Evolutionary conservation across 768 basidiomycete species (phyloP).

Genomic region (Lentinula aciculospora): DNA sequence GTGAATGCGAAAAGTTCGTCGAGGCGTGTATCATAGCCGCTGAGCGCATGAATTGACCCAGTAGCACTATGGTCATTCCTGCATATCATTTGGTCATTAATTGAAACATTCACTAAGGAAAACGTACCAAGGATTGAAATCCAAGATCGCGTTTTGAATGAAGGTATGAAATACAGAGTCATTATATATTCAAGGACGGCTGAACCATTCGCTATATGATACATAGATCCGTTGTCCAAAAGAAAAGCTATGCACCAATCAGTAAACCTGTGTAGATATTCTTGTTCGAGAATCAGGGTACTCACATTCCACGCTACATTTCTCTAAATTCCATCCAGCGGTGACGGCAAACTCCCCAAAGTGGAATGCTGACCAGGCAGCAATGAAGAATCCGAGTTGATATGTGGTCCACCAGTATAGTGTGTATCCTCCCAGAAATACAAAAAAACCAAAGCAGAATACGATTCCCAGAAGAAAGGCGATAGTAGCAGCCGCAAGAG

Average conservation of each 20-base stretch:
- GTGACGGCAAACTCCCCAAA: slow-evolving; percentile 94
- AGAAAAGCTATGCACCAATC: slow-evolving; percentile 67
- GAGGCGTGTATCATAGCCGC: slow-evolving; percentile 96
- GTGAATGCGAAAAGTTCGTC: slow-evolving; percentile 87
- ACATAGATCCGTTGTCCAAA: slow-evolving; percentile 81
- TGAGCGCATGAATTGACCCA: slow-evolving; percentile 79
- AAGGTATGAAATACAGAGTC: slow-evolving; percentile 61
- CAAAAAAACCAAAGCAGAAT: slow-evolving; percentile 53
- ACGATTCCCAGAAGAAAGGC: slow-evolving; percentile 80
- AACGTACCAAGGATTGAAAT: slow-evolving; percentile 53
- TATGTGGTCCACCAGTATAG: slow-evolving; percentile 60
- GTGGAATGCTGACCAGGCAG: slow-evolving; percentile 85
- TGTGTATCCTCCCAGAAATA: slow-evolving; percentile 42
- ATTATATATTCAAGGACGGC: slow-evolving; percentile 81
- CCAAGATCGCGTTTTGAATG: slow-evolving; percentile 53
- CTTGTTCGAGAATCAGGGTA: slow-evolving; percentile 14
- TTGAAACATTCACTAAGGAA: background rate
- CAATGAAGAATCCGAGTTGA: slow-evolving; percentile 79
- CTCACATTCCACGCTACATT: slow-evolving; percentile 91
- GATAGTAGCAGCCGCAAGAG: slow-evolving; percentile 68
- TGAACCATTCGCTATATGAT: slow-evolving; percentile 76
- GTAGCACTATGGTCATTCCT: slow-evolving; percentile 63
- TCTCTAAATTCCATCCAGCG: slow-evolving; percentile 91
- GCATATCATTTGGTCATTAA: background rate
- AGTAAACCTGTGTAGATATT: slow-evolving; percentile 5